Base-by-base conservation (phyloP, 495 filamentous ascomycete species). In the Tuber indicum region DNA sequence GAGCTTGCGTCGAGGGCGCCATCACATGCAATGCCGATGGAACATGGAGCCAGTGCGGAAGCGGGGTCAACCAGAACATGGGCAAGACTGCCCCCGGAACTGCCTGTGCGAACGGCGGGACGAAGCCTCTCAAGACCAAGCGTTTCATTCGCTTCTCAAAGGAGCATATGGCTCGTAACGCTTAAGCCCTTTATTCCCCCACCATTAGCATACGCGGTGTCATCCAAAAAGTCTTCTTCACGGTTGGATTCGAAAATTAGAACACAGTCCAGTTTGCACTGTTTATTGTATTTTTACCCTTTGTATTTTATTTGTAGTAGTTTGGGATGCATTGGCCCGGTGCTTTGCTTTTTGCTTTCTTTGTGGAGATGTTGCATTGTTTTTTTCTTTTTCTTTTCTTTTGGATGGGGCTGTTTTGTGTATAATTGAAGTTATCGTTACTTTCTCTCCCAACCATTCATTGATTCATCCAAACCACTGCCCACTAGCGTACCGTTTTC, bases 41-140 rank as follows among this genome's bases (percentile, higher is more conserved):
- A 6, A 76, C 75, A 44, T 83, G 81, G 81, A 75, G 75, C 39
- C 46, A 75, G 36, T 83, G 81, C 41, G 72, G 75, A 21, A 75
- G 49, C 7, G 81, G 81, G 4, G 3, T 4, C 17, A 45, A 23
- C n/a, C 73, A 78, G 42, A 39, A 71, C 21, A 83, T 83, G 81
- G 81, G 81, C n/a, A 0, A 17, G 0, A 69, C 74, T 21, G 70
- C 80, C 36, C 7, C 72, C 26, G 81, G 81, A 21, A 82, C 75
- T 52, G 66, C 71, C 45, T 82, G 81, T 62, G 14, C 3, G 2
- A 49, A 77, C 41, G 81, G 80, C 3, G 23, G 71, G 36, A 76
- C 82, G 26, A 5, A 66, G 12, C 12, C 58, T 32, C 26, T 58
- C 9, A 26, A 62, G 23, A 62, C 10, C n/a, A 66, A 66, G 58